Evolutionary conservation across 2,329 filamentous ascomycete genomes (phyloP), one percentile per base, ranked within the genome.

Genomic region (Diaporthe sp.): DNA sequence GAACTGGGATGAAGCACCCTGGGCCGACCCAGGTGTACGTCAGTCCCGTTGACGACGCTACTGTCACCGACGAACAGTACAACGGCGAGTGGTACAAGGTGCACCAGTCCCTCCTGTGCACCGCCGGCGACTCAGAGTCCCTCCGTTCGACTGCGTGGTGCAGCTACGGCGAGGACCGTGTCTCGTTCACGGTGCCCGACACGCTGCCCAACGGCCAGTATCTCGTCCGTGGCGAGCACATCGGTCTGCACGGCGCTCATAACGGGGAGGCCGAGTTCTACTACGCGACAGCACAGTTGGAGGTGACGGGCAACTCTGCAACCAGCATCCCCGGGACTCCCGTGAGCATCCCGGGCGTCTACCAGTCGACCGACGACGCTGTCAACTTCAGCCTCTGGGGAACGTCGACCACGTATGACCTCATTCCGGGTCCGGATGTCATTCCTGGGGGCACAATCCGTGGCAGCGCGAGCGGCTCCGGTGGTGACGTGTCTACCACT

Each of bases 1-100:
- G 60, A 34, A 65, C 60, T 2, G 60, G 60, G 4, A 65, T 65
- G 42, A 3, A 31, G 60, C 60, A 65, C 25, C 60, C 60, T 3
- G 60, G 60, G 25, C 60, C 60, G 17, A 47, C 60, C 15, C 60
- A 65, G 39, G 60, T 65, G 25, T 65, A 65, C n/a, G 60, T 63
- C 60, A 63, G 60, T 4, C 60, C 60, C 7, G 60, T 65, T 39
- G 60, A 47, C 15, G 60, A 65, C 25, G 60, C 60, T 25, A 65
- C 60, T 42, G 60, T n/a, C 25, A 47, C 60, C 2, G 60, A 47
- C 60, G 60, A 65, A 17, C 60, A 65, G 25, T 65, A 65, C 25
- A 65, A 65, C 17, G 60, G 60, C 1, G 60, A 65, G 15, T 65
- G 60, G 60, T 65, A 65, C 42, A 65, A 47, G 39, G 42, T 65